phyloP scores from a whole-genome alignment of 75 land plant species.

The Cunninghamia lanceolata region DNA sequence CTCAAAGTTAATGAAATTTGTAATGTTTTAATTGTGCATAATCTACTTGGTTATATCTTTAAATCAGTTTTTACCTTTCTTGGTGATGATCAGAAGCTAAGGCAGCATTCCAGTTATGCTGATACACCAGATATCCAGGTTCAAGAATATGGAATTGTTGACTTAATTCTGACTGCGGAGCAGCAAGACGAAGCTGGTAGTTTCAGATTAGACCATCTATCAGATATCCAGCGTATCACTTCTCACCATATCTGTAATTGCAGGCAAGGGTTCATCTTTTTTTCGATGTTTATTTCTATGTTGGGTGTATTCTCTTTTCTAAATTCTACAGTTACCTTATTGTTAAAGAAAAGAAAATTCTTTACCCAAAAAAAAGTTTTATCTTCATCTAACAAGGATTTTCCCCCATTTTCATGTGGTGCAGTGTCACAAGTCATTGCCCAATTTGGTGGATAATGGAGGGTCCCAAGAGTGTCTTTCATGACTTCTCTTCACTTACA shows the following conservation, averaged over 20 bases:
- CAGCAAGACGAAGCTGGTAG: conserved; percentile 28
- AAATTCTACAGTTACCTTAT: not conserved
- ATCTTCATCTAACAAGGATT: not conserved
- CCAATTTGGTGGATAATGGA: conserved; percentile 87
- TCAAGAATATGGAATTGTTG: conserved; percentile 34
- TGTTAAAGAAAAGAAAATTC: not conserved
- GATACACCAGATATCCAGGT: not conserved
- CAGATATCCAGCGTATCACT: conserved; percentile 30
- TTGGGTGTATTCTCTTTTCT: not conserved
- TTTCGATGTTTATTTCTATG: not conserved
- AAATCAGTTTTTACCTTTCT: not conserved
- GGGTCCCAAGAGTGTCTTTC: conserved; percentile 63
- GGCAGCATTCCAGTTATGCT: conserved; percentile 2
- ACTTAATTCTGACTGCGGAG: conserved; percentile 75
- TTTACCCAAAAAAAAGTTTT: too few relatives aligned
- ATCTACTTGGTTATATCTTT: not conserved
- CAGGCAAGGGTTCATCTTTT: conserved; percentile 49
- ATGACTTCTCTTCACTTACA: conserved; percentile 55
- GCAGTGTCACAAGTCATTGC: conserved; percentile 48
- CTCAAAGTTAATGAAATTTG: not conserved
- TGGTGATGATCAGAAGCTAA: conserved; percentile 7
- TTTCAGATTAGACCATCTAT: conserved; percentile 15
- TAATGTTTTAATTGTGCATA: not conserved
- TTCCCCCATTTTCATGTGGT: not conserved
- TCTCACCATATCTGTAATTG: conserved; percentile 83